Conservation (phyloP, 1,284 basidiomycete genomes). For the Xerocomus minutiporus region DNA sequence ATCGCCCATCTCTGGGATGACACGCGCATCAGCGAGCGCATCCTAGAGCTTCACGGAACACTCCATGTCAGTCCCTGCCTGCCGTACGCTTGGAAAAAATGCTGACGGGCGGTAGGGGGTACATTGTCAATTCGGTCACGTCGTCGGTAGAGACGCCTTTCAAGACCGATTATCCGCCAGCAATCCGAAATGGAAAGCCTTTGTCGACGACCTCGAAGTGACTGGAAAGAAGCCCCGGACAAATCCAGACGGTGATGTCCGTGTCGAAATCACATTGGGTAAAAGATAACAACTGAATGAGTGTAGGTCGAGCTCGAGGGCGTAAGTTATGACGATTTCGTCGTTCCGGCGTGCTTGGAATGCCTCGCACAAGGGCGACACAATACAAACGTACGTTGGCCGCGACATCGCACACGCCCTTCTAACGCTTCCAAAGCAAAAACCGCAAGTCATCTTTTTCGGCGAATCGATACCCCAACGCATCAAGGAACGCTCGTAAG, state of each 20-base stretch:
- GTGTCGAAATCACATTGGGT: constrained; percentile 18
- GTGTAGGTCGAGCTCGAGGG: constrained; percentile 75
- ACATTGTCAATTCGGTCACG: constrained; percentile 68
- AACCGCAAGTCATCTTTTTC: constrained; percentile 86
- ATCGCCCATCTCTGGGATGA: constrained; percentile 39
- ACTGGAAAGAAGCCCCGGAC: constrained; percentile 66
- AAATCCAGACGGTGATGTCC: constrained; percentile 89
- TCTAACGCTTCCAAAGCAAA: constrained; percentile 43
- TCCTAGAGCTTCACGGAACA: constrained; percentile 87
- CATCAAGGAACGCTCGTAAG: constrained; percentile 71
- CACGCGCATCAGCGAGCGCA: constrained; percentile 39
- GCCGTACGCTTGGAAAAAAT: neutral
- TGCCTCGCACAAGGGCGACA: constrained; percentile 55
- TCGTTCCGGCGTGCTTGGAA: constrained; percentile 70
- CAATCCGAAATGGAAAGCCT: constrained; percentile 80
- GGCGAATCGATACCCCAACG: constrained; percentile 73
- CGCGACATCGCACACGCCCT: neutral
- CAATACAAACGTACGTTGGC: constrained; percentile 48
- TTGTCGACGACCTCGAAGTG: constrained; percentile 61
- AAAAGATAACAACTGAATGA: neutral
- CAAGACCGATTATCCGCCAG: constrained; percentile 67
- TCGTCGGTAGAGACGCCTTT: constrained; percentile 62
- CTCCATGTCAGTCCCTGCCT: constrained; percentile 56
- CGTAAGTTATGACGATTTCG: constrained; percentile 69
- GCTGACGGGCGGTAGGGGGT: constrained; percentile 49